Conservation (phyloP, 1,284 basidiomycete genomes). For the Cryptococcus neoformans region DNA sequence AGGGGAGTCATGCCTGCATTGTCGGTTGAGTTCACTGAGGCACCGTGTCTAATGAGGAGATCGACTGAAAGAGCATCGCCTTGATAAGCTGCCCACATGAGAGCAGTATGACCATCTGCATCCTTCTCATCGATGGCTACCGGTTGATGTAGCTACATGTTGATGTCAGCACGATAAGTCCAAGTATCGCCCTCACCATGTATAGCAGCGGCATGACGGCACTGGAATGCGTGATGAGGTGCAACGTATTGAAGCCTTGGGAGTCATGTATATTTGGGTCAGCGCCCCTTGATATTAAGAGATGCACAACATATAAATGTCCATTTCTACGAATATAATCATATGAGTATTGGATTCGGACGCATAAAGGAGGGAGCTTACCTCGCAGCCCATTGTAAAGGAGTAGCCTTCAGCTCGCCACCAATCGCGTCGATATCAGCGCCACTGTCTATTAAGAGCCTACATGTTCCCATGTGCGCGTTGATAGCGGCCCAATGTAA, state of each 20-base stretch:
- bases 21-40: constrained; percentile 71
- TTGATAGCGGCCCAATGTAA: constrained; percentile 87
- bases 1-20: constrained; percentile 82
- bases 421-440: constrained; percentile 92
- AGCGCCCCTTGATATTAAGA: constrained; percentile 82
- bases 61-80: constrained; percentile 93
- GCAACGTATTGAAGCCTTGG: constrained; percentile 95
- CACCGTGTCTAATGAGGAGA: constrained; percentile 82
- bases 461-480: constrained; percentile 45
- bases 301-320: constrained; percentile 89
- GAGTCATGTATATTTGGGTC: constrained; percentile 88
- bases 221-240: constrained; percentile 91
- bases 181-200: constrained; percentile 51
- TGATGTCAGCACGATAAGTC: neutral
- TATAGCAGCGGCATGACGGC: constrained; percentile 92
- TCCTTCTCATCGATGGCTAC: constrained; percentile 85
- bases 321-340: constrained; percentile 61
- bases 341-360: neutral
- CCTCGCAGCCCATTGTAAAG: constrained; percentile 94
- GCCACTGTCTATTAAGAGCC: constrained; percentile 82
- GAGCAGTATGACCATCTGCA: constrained; percentile 85
- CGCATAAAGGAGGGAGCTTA: constrained; percentile 20
- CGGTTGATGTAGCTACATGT: constrained; percentile 68
- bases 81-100: constrained; percentile 99
- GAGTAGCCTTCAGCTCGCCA: constrained; percentile 92